Base-by-base conservation (phyloP, 78 protist genomes). In the Creolimax fragrantissima region DNA sequence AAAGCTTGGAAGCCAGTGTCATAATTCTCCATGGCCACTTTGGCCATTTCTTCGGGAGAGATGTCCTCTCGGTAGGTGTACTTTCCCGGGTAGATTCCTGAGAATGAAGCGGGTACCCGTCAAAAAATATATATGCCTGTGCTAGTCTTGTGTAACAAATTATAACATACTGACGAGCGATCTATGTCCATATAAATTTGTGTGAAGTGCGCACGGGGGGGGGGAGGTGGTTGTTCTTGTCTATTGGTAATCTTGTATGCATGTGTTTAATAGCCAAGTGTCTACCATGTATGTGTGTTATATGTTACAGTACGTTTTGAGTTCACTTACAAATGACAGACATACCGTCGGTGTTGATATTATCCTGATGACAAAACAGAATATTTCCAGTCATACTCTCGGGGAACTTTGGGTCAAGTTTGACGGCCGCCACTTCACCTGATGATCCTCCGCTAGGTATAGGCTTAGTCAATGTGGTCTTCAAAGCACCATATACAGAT, bases 331-430 rank as follows among this genome's bases (percentile, higher is more conserved):
- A 58, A 32, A 58, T 17, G 39, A 41, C 44, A 41, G 92, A 94
- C 4, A 95, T 95, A 24, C 95, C 96, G 32, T 95, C 96, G 2
- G 96, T 95, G 90, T 95, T 95, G 86, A 95, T n/a, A 85, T 94
- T 94, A 85, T 95, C 96, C 32, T 94, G 83, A 41, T 3, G 44
- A 43, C 94, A 92, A 2, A 94, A 91, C 42, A 95, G 89, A 11
- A 92, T 3, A 2, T 5, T 37, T 1, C 94, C 96, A 5, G 17
- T 2, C 42, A 93, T 3, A 17, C 35, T 7, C 32, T 24, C 17
- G 4, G 94, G 93, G 90, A 95, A 95, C 5, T 91, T 92, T 0
- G 2, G 6, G 41, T 41, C 32, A 7, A 93, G 2, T 11, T 45
- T 6, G 7, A 67, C 85, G 3, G 85, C 35, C 35, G 90, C 7